Base-by-base conservation (phyloP, 192 early-diverging fungal genomes). In the Coemansia sp. region DNA sequence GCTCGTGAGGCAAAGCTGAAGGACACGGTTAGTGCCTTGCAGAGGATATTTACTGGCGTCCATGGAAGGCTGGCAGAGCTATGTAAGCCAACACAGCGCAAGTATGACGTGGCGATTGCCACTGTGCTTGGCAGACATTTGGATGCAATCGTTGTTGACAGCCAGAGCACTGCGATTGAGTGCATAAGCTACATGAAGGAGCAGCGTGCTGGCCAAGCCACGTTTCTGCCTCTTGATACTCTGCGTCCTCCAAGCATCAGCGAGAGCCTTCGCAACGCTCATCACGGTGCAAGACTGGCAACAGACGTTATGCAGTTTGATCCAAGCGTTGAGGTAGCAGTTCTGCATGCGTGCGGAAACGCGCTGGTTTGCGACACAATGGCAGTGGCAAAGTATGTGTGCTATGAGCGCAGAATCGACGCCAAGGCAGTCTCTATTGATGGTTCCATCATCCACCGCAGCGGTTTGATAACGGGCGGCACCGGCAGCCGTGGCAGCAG, bases 101-200 rank as follows among this genome's bases (percentile, higher is more conserved):
- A 97, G 73, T 98, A 95, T 74, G 92, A 95, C 54, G 67, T 86
- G 0, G 93, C 94, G 6, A 88, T 96, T 2, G 89, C 94, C 0
- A 91, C 94, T 4, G 90, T 94, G 39, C 80, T 99, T 9, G 97
- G 97, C 6, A 84, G 92, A 37, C 92, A 97, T 65, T 85, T 97
- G 82, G 98, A 99, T 65, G 88, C 98, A 6, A 91, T 99, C 65
- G 90, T 98, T 4, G 97, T 98, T 4, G 97, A 98, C 65, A 87
- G 85, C 47, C 88, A 98, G 78, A 86, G 89, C 73, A 97, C 90
- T 0, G 98, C 95, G 6, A 91, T 97, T 49, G 95, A 98, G 63
- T 99, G 98, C 70, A 98, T 99, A 67, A 87, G 88, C 79, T 93
- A 96, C 61, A 85, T 99, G 82, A 83, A 91, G 61, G 96, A 98